Base-by-base conservation (phyloP, 768 basidiomycete species). In the Agrocybe praecox region DNA sequence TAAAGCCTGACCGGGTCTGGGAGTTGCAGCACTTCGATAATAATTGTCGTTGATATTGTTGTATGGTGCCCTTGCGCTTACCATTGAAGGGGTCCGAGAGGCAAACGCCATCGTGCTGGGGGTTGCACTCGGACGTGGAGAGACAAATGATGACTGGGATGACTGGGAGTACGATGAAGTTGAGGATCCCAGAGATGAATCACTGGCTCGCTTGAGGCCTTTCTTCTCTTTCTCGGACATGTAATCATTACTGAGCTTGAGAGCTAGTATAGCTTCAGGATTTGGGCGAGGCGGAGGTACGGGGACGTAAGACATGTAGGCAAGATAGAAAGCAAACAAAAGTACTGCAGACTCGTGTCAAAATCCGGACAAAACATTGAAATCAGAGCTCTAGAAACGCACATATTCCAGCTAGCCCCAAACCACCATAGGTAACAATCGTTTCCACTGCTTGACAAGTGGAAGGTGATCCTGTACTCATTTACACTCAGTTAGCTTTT, bases 381-480 rank as follows among this genome's bases (percentile, higher is more conserved):
- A n/a, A n/a, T n/a, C n/a, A n/a, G n/a, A n/a, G n/a, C n/a, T n/a
- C n/a, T n/a, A 21, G 9, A 21, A 15, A 69, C 74, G 60, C 65
- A 79, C 77, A 53, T 40, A 78, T 65, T 23, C 65, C 73, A 19
- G 71, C 64, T 26, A 73, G 64, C 2, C 62, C 53, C 69, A 70
- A 76, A 24, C 71, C 67, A 19, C 67, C 71, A 55, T 67, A 66
- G 7, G 73, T 64, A 42, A 71, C 66, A 8, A 60, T 55, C 21
- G 64, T 65, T 15, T 69, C 66, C 26, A 74, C 61, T 24, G 56
- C 57, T 54, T 67, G 68, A 56, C 78, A 78, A 29, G 62, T 64
- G 15, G 64, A 58, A 47, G 61, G 55, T 18, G 69, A 63, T 8
- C 67, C 74, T 74, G 36, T 40, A n/a, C 12, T 3, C 36, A 40